Base-by-base conservation (phyloP, 805 yeast species). In the Metschnikowia hibisci region DNA sequence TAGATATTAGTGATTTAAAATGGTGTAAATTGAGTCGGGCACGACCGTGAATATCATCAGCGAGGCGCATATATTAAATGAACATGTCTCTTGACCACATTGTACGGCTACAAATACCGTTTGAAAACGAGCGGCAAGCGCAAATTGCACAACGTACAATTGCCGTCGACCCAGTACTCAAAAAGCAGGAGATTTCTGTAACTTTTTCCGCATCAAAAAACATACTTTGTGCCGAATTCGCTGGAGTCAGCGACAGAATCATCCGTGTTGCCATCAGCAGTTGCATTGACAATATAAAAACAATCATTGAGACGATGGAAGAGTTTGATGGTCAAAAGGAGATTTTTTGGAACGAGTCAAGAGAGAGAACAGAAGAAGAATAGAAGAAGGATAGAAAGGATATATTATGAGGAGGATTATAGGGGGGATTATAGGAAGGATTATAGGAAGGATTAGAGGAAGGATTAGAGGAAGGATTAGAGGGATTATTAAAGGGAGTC, bases 241-340 rank as follows among this genome's bases (percentile, higher is more conserved):
- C 66, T 6, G 87, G 88, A 2, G 69, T 71, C 0, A 81, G 86
- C 39, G 95, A 85, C 51, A 68, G 96, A 34, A 81, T 81, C 6
- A 74, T 89, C 40, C 69, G 97, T 48, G 95, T 88, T 5, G 95
- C 95, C 7, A 87, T 85, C 14, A 87, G 88, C 62, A 84, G 83
- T 50, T 76, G 85, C 13, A 69, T 90, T 43, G 96, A 88, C 57
- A 82, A 82, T 48, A 61, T 87, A 43, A 83, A 83, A 55, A 81
- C 93, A 0, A 76, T 85, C 3, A 67, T 88, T 1, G 96, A 89
- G 66, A 82, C 95, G 43, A 67, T 88, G 52, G 95, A 87, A 44
- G 84, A 80, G 58, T 80, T 84, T 59, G 81, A 73, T 45, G 74
- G 67, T 3, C 53, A 61, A 46, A 48, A 62, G 48, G 55, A 52